Percentiles rank a stretch among this genome's conserved stretches.
Conservation (phyloP, 2,329 filamentous ascomycete genomes). For the Scedosporium apiospermum region DNA sequence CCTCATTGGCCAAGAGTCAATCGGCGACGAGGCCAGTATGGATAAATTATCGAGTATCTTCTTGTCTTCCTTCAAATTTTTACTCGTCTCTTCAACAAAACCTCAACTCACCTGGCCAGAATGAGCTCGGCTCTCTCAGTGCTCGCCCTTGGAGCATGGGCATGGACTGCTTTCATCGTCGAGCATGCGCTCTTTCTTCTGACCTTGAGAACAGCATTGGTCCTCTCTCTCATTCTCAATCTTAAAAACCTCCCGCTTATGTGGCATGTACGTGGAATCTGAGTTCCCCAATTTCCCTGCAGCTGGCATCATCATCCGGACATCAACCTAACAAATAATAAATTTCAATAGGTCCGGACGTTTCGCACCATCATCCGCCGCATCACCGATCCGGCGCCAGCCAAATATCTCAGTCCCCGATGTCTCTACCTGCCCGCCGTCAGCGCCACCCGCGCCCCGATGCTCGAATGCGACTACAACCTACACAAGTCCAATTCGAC, state of each 20-base stretch:
- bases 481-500: constrained; percentile 75
- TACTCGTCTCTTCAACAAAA: too few species aligned
- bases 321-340: background rate
- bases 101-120: too few species aligned
- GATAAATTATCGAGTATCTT: too few species aligned
- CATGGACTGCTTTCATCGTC: too few species aligned
- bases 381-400: background rate
- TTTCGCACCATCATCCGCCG: background rate
- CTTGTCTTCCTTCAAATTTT: too few species aligned
- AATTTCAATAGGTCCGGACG: background rate
- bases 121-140: too few species aligned
- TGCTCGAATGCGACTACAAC: constrained; percentile 80
- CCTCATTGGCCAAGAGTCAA: too few species aligned
- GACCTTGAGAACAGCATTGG: too few species aligned
- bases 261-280: background rate
- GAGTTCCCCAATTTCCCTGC: background rate
- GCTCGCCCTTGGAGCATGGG: too few species aligned
- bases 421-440: background rate
- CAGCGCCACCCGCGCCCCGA: constrained; percentile 26
- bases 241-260: background rate
- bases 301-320: background rate
- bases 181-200: too few species aligned
- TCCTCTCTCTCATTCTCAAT: background rate
- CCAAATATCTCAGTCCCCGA: background rate
- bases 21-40: too few species aligned